These are phyloP conservation scores for Agrocybe praecox DNA, from an alignment of 768 basidiomycete species.

Conservation along the genomic window DNA sequence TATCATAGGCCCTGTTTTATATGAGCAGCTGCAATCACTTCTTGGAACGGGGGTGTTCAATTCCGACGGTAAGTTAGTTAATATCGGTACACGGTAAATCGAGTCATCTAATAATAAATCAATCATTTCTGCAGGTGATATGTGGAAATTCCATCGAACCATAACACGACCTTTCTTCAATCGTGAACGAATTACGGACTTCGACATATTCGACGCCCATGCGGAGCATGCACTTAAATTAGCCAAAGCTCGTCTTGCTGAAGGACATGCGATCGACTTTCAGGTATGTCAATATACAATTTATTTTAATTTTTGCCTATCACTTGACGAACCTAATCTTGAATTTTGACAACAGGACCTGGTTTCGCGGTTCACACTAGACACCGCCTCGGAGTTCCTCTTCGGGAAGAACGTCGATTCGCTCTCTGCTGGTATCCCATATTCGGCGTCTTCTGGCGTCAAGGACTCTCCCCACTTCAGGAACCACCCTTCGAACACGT, in stretches of 20 bases:
- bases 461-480: constrained; percentile 9
- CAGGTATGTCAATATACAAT: constrained; percentile 41
- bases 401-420: constrained; percentile 55
- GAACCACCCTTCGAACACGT: constrained; percentile 30
- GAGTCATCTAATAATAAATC: not conserved
- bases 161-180: constrained; percentile 74
- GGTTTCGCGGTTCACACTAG: constrained; percentile 55
- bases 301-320: not conserved
- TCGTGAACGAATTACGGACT: constrained; percentile 60
- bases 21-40: constrained; percentile 30
- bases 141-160: constrained; percentile 71
- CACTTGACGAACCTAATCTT: not conserved
- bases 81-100: not conserved
- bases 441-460: constrained; percentile 31
- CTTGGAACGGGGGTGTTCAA: constrained; percentile 64
- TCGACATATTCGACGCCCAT: constrained; percentile 60
- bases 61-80: constrained; percentile 45
- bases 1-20: constrained; percentile 26
- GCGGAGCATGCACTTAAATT: constrained; percentile 46
- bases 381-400: constrained; percentile 62
- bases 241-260: constrained; percentile 43
- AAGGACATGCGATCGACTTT: constrained; percentile 59
- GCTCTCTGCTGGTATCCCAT: constrained; percentile 49
- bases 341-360: constrained; percentile 30
- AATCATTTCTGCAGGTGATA: constrained; percentile 39